Base-by-base conservation (phyloP, 495 filamentous ascomycete genomes). In the Hypoxylon intermedium region DNA sequence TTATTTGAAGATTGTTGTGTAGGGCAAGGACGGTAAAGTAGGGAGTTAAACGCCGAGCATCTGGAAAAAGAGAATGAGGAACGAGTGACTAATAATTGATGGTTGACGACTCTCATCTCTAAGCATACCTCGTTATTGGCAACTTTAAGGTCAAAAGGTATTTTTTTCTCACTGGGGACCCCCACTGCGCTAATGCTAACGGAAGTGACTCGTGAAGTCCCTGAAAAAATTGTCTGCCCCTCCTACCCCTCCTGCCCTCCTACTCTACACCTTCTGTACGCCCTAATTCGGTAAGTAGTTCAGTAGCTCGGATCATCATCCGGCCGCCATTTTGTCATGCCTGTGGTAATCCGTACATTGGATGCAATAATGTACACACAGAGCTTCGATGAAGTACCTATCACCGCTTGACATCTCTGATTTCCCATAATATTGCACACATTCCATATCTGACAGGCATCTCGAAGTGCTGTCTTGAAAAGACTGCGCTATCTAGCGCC, bases 161-260 rank as follows among this genome's bases (percentile, higher is more conserved):
- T 54, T 55, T 60, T 41, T 49, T 28, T 19, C 23, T 34, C 41
- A 23, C 21, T 5, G 0, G 5, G 6, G 23, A 53, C 16, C 47
- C 46, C 60, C 60, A 58, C 53, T 28, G 21, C 43, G 21, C 47
- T 53, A 58, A 13, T 37, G 21, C 47, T 53, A 58, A 13, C 36
- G 16, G 9, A 38, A 20, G 34, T 36, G 45, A 62, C 19, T 40
- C 16, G 19, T 43, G 30, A 43, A 52, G 47, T 36, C 30, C 58
- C 43, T 46, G 44, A 33, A 58, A 57, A 42, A 54, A 52, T 50
- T 45, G 13, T 50, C 33, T 69, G 30, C 69, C 69, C 69, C 67
- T 72, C 69, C 40, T 69, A 65, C 67, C 37, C 0, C 23, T 60
- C 67, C 34, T 12, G 28, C 49, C 26, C 44, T n/a, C n/a, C n/a